Base-by-base conservation (phyloP, 1,284 basidiomycete genomes). In the Tilletia setariae region DNA sequence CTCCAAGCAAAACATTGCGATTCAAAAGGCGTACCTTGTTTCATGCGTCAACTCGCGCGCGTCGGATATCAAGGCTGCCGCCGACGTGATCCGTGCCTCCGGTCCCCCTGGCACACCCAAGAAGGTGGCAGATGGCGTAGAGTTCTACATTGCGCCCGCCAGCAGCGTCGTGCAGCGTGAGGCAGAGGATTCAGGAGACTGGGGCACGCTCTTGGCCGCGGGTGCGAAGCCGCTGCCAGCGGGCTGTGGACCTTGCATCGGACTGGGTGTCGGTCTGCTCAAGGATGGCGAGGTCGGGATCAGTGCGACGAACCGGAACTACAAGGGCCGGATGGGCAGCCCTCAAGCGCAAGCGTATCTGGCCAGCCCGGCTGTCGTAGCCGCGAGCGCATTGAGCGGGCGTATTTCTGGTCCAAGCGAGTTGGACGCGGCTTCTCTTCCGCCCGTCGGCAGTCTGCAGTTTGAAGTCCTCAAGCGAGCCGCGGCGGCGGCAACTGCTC, bases 11-110 rank as follows among this genome's bases (percentile, higher is more conserved):
- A 87, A 87, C 42, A 91, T 98, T 76, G 85, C 87, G 30, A 97
- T 99, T 82, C 88, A 98, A 81, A 99, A 99, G 84, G 95, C 95
- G 0, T 99, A 99, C 84, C 91, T 99, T 65, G 93, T 99, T 62
- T 94, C 92, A 72, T 99, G 95, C 84, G 98, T 96, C 73, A 99
- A 99, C 84, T 94, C 95, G 3, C 91, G 96, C 49, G 90, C 91
- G 0, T 97, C 94, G 0, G 95, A 99, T 79, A 90, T 99, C 70
- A 89, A 91, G 16, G 91, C 93, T 0, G 95, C 95, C 0, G 96
- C 95, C 0, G 87, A 88, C 13, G 94, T 98, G 25, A 87, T 98
- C 76, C 87, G 89, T 64, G 93, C 92, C 11, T 61, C 56, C 4
- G 56, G 56, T 35, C 56, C 56, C 3, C 56, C 56, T 19, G 56